phyloP scores from a whole-genome alignment of 2,329 filamentous ascomycete species.

The Colletotrichum sp. region DNA sequence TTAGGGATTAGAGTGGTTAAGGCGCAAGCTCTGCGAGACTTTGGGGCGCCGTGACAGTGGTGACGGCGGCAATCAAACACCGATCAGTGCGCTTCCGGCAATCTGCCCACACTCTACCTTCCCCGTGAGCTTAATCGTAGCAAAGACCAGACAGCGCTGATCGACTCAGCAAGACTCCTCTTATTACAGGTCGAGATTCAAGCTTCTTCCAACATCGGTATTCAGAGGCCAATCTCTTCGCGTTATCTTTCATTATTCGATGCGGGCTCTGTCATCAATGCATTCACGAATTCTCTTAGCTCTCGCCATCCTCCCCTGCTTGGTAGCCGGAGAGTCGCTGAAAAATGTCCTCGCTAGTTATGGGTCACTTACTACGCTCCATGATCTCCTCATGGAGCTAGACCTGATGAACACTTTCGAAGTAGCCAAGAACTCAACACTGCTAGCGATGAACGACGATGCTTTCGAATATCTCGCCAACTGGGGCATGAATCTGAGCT shows the following conservation, averaged over 20 bases:
- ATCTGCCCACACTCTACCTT: neutral
- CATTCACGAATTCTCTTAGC: neutral
- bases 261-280: neutral
- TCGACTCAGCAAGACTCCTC: too few relatives aligned
- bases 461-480: neutral
- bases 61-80: neutral
- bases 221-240: neutral
- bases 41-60: neutral
- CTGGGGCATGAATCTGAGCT: neutral
- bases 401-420: neutral
- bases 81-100: neutral
- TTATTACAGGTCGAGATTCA: neutral
- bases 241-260: rapidly evolving
- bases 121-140: neutral
- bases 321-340: neutral
- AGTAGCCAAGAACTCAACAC: neutral
- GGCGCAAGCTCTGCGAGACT: neutral
- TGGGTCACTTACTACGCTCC: neutral
- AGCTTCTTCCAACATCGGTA: neutral
- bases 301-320: neutral
- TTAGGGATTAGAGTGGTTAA: neutral
- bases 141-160: neutral
- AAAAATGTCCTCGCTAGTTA: neutral
- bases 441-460: neutral
- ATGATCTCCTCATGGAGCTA: neutral